phyloP scores from a whole-genome alignment of 2,329 filamentous ascomycete genomes.

The Huntiella bhutanensis region DNA sequence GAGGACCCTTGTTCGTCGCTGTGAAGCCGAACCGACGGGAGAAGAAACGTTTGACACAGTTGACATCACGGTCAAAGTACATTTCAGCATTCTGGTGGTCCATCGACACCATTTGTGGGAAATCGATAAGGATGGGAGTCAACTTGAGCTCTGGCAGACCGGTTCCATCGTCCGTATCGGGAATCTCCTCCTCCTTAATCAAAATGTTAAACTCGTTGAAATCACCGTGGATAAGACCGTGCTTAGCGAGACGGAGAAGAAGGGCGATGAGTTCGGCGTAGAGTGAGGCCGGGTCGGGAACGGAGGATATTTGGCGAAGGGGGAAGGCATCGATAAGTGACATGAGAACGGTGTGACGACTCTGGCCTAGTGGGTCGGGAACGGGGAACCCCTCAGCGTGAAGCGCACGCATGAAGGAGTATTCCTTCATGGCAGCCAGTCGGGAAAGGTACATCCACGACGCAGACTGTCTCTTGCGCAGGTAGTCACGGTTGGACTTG shows the following conservation, averaged over 20 bases:
- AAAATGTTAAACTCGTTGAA: constrained; percentile 99
- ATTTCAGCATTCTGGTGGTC: constrained; percentile 86
- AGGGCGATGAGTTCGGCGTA: constrained; percentile 84
- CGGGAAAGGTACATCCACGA: constrained; percentile 98
- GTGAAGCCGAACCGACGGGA: constrained; percentile 74
- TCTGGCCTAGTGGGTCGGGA: constrained; percentile 72
- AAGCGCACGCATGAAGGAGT: constrained; percentile 79
- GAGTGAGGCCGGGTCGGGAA: constrained; percentile 66
- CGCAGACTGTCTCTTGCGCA: constrained; percentile 57
- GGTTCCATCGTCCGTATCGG: constrained; percentile 21
- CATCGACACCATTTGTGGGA: constrained; percentile 94
- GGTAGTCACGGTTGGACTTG: constrained; percentile 88
- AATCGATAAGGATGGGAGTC: constrained; percentile 81
- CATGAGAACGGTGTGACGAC: constrained; percentile 93
- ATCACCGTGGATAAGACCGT: constrained; percentile 89
- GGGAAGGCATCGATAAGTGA: constrained; percentile 81
- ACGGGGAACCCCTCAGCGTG: constrained; percentile 73
- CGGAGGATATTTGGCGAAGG: constrained; percentile 65
- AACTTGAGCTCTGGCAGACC: constrained; percentile 22
- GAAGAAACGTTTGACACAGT: constrained; percentile 91
- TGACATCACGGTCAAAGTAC: constrained; percentile 93
- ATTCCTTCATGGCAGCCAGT: constrained; percentile 84
- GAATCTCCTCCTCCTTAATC: constrained; percentile 31
- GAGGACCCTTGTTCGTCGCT: constrained; percentile 63
- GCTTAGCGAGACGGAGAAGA: constrained; percentile 63